Base-by-base conservation (phyloP, 352 stramenopile genomes). In the Sclerospora graminicola region DNA sequence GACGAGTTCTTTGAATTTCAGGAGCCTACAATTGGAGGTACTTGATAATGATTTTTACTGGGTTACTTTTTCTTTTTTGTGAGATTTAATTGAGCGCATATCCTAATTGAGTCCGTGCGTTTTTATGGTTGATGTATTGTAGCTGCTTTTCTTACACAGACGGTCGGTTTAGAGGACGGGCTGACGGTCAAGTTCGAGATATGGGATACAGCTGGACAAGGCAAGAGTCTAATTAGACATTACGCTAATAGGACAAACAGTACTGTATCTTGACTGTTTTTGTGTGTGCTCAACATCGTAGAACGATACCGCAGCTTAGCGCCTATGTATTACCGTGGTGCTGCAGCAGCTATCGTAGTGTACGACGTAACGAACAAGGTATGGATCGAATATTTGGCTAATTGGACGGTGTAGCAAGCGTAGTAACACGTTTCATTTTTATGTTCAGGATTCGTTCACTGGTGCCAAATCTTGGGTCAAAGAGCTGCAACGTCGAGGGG, bases 1-100 rank as follows among this genome's bases (percentile, higher is more conserved):
- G 96, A 99, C 69, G 95, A 99, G 64, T 99, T 99, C 71, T 99
- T 99, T 60, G 95, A 99, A 73, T 99, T 99, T 63, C 95, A 99
- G 63, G 94, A 98, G 69, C 89, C 92, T 19, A 98, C 94, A 29
- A 98, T 98, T 57, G 87, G 85, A 74, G 84, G 82, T 95, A 63
- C 13, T 57, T 45, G 13, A 21, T 13, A 16, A n/a, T 21, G 32
- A 37, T 16, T n/a, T 26, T 26, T 26, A 7, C 21, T 26, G 21
- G 9, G 9, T 4, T 4, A 33, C 4, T 33, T 13, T 33, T 8
- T 33, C 9, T 35, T 7, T 8, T 35, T 35, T 19, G 5, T 19
- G 5, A 18, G 30, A 35, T 35, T 19, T 7, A 9, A 13, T 18
- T 13, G 30, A 35, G 30, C 14, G 5, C 28, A 21, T 40, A 16